Percentiles rank a stretch among this genome's conserved stretches.
Evolutionary conservation across 2,329 filamentous ascomycete genomes (phyloP).

Genomic region (Colletotrichum simmondsii): DNA sequence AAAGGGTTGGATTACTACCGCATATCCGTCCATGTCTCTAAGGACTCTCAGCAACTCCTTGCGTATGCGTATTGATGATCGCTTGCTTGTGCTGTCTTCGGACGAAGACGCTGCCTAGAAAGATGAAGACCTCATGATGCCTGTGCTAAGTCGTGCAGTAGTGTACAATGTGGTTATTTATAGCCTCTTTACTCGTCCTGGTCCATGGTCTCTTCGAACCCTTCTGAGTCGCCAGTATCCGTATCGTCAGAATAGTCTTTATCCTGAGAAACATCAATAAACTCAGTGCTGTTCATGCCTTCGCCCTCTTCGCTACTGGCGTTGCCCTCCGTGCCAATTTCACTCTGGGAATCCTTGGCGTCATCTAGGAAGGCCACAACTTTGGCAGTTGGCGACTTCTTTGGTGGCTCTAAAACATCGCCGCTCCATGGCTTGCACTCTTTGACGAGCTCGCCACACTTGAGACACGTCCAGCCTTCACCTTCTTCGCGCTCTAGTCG

Average conservation of each 20-base stretch:
- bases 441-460: slow-evolving; percentile 86
- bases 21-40: neutral
- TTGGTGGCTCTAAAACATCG: slow-evolving; percentile 77
- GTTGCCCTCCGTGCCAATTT: neutral
- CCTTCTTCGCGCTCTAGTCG: slow-evolving; percentile 92
- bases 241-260: slow-evolving; percentile 11
- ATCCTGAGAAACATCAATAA: slow-evolving; percentile 18
- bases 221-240: slow-evolving; percentile 29
- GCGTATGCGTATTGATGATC: neutral
- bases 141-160: neutral
- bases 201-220: slow-evolving; percentile 32
- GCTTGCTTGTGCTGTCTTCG: neutral
- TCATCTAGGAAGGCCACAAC: slow-evolving; percentile 73
- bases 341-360: slow-evolving; percentile 40
- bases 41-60: slow-evolving; percentile 1
- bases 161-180: neutral
- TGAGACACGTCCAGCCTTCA: slow-evolving; percentile 90
- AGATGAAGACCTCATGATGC: neutral
- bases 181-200: slow-evolving; percentile 10
- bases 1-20: neutral
- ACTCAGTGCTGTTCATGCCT: slow-evolving; percentile 4
- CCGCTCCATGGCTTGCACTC: slow-evolving; percentile 93
- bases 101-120: neutral
- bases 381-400: slow-evolving; percentile 58
- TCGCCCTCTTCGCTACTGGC: neutral